A percentile compares a stretch with the other conserved stretches of the same genome.
phyloP scores from a whole-genome alignment of 1,139 yeast genomes.

The Candida sojae region DNA sequence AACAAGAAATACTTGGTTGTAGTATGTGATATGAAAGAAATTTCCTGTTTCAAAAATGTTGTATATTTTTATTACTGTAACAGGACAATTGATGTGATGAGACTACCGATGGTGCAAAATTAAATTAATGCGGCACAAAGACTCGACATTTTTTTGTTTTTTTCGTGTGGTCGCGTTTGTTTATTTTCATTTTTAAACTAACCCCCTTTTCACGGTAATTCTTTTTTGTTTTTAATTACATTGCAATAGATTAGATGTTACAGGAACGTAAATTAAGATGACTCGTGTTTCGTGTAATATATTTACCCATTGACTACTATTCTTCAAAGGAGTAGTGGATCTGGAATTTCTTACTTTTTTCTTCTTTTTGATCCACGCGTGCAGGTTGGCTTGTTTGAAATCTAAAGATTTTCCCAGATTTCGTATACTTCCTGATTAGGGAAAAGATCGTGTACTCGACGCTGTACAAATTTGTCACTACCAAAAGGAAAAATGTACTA shows the following conservation, averaged over 20 bases:
- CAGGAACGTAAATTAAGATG: too few relatives aligned
- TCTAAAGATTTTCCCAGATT: not conserved
- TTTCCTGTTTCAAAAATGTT: not conserved
- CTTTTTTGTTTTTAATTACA: not conserved
- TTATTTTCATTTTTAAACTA: not conserved
- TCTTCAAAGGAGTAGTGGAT: not conserved
- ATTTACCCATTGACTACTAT: not conserved
- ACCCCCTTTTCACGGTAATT: not conserved
- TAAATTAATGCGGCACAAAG: not conserved
- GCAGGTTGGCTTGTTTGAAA: too few relatives aligned
- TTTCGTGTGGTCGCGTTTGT: not conserved
- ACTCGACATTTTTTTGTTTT: not conserved
- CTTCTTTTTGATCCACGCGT: too few relatives aligned
- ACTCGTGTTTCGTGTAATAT: not conserved
- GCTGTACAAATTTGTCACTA: too few relatives aligned
- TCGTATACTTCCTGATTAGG: not conserved
- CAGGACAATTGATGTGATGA: conserved; percentile 1
- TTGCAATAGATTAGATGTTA: too few relatives aligned
- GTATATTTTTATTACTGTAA: not conserved
- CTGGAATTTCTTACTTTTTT: too few relatives aligned
- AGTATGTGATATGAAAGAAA: not conserved
- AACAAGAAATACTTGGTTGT: not conserved
- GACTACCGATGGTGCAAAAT: not conserved
- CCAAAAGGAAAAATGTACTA: not conserved
- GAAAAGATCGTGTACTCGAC: not conserved